Evolutionary conservation across 495 filamentous ascomycete genomes (phyloP).

Genomic region (Penicillium parvum): DNA sequence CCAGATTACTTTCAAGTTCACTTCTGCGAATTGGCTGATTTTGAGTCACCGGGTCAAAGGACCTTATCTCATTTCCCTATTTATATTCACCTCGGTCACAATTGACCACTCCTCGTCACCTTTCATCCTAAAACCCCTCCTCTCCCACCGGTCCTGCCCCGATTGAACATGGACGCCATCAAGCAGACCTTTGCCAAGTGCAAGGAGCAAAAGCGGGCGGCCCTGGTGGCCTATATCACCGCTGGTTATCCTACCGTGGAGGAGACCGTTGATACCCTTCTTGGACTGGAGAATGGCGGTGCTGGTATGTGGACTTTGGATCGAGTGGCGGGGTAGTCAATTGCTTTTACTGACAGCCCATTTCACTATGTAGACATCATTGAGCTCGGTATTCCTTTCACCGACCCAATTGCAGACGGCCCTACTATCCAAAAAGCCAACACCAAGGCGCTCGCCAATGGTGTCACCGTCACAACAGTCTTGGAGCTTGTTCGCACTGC

Average conservation of each 20-base stretch:
- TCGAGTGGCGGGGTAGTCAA: slow-evolving; percentile 3
- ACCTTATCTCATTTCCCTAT: neutral
- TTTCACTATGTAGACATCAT: slow-evolving; percentile 33
- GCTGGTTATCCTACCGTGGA: slow-evolving; percentile 86
- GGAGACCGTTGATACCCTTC: slow-evolving; percentile 74
- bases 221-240: slow-evolving; percentile 93
- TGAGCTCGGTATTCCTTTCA: slow-evolving; percentile 78
- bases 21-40: slow-evolving; percentile 15
- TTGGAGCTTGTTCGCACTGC: slow-evolving; percentile 77
- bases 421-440: slow-evolving; percentile 92
- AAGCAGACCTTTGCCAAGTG: slow-evolving; percentile 85
- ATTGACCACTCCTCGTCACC: slow-evolving; percentile 4
- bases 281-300: slow-evolving; percentile 89
- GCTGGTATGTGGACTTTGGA: slow-evolving; percentile 57
- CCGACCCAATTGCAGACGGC: slow-evolving; percentile 94
- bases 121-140: slow-evolving; percentile 8
- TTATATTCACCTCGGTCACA: neutral
- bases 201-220: slow-evolving; percentile 62
- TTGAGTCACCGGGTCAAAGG: neutral
- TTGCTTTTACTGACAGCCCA: neutral
- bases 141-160: slow-evolving; percentile 14
- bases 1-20: slow-evolving; percentile 28
- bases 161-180: slow-evolving; percentile 63
- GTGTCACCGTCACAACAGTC: slow-evolving; percentile 72
- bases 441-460: slow-evolving; percentile 81